phyloP scores from a whole-genome alignment of 1,284 basidiomycete genomes.

The Leccinum pallidistipes region DNA sequence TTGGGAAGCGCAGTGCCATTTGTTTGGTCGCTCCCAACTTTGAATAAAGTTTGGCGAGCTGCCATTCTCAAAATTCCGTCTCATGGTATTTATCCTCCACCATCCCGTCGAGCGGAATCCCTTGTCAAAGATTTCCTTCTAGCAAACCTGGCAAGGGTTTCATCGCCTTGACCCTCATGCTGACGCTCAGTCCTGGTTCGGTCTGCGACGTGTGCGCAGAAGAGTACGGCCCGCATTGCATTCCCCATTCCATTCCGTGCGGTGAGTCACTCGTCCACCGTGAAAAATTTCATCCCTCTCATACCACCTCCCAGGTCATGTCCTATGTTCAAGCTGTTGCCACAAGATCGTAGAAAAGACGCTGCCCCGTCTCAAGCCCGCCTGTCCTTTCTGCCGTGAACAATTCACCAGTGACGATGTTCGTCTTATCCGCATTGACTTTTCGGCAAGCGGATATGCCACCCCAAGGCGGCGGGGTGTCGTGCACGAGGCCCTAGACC shows the following conservation, averaged over 20 bases:
- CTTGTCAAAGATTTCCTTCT: slow-evolving; percentile 32
- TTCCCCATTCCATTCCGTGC: slow-evolving; percentile 77
- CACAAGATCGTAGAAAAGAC: too few relatives aligned
- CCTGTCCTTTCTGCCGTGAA: too few relatives aligned
- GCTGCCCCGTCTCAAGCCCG: too few relatives aligned
- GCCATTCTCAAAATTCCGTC: slow-evolving; percentile 14
- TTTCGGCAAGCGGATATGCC: too few relatives aligned
- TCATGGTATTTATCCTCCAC: slow-evolving; percentile 39
- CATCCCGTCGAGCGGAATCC: slow-evolving; percentile 35
- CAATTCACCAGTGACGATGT: too few relatives aligned
- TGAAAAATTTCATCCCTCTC: slow-evolving; percentile 14
- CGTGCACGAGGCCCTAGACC: too few relatives aligned
- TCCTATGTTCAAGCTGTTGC: too few relatives aligned
- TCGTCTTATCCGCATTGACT: too few relatives aligned
- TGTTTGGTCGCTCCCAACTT: slow-evolving; percentile 33
- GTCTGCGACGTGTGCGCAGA: slow-evolving; percentile 84
- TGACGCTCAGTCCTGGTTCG: slow-evolving; percentile 75
- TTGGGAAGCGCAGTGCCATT: slow-evolving; percentile 14
- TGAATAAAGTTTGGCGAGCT: slow-evolving; percentile 28
- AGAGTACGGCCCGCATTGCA: slow-evolving; percentile 70
- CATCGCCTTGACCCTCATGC: slow-evolving; percentile 52
- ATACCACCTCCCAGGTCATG: too few relatives aligned
- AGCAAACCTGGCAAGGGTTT: slow-evolving; percentile 40
- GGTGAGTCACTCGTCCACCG: slow-evolving; percentile 43
- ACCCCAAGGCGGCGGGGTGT: too few relatives aligned